These are phyloP conservation scores for Thalassiosira hispida DNA, from an alignment of 352 stramenopile genomes.

Conservation along the genomic window DNA sequence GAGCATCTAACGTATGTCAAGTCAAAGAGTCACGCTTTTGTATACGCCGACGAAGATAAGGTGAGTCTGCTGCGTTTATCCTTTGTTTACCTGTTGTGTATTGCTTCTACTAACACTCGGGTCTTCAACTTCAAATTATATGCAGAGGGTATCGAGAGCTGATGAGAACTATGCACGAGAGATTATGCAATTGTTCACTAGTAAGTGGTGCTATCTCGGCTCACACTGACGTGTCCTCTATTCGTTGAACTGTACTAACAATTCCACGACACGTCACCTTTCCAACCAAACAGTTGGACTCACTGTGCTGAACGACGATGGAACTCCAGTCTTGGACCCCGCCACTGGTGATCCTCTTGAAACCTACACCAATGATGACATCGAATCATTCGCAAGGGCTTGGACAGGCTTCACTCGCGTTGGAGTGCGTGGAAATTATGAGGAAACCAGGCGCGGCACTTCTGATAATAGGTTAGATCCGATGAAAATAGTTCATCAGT, in stretches of 20 bases:
- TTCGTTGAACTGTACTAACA: slow-evolving; percentile 2
- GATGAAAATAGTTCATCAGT: slow-evolving; percentile 50
- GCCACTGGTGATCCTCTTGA: slow-evolving; percentile 36
- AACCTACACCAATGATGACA: slow-evolving; percentile 74
- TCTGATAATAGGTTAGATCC: slow-evolving; percentile 54
- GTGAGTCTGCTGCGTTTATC: too few relatives aligned
- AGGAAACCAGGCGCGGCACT: slow-evolving; percentile 1
- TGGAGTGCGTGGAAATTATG: slow-evolving; percentile 37
- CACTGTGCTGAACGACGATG: slow-evolving; percentile 72
- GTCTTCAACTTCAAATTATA: too few relatives aligned
- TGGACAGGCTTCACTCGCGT: slow-evolving; percentile 67
- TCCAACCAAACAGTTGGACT: slow-evolving; percentile 63
- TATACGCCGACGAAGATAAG: slow-evolving; percentile 6
- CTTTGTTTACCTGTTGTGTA: too few relatives aligned
- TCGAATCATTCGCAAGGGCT: slow-evolving; percentile 61
- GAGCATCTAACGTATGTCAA: slow-evolving; percentile 67
- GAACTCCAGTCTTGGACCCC: slow-evolving; percentile 60
- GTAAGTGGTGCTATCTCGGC: slow-evolving; percentile 6
- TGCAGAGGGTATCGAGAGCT: not conserved
- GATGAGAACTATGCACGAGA: slow-evolving; percentile 58
- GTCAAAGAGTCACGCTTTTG: slow-evolving; percentile 61
- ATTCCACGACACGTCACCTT: too few relatives aligned
- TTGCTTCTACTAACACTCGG: too few relatives aligned
- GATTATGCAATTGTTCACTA: slow-evolving; percentile 70
- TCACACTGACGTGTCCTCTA: too few relatives aligned